These are phyloP conservation scores for Aspergillus thermomutatus DNA, from an alignment of 2,329 filamentous ascomycete species.

Conservation along the genomic window DNA sequence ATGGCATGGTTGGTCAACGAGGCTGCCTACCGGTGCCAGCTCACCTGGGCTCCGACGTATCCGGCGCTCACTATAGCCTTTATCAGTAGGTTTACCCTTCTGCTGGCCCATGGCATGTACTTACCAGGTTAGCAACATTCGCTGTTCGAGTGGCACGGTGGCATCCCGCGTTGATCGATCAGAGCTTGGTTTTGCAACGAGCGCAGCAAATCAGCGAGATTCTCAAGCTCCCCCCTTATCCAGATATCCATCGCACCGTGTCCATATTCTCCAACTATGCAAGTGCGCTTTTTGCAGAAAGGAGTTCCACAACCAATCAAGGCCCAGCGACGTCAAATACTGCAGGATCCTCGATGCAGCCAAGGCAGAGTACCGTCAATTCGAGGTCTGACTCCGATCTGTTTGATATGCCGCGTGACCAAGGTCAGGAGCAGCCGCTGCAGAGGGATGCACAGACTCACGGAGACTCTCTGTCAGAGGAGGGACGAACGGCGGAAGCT, in stretches of 20 bases:
- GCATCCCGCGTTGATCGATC: slow-evolving; percentile 32
- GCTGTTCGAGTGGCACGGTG: slow-evolving; percentile 32
- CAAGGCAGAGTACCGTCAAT: neutral
- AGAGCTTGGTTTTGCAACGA: slow-evolving; percentile 27
- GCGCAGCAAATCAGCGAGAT: slow-evolving; percentile 33
- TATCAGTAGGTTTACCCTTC: slow-evolving; percentile 27
- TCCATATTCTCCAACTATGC: slow-evolving; percentile 37
- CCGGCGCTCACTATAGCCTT: slow-evolving; percentile 34
- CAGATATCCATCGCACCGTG: slow-evolving; percentile 37
- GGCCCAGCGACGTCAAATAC: neutral
- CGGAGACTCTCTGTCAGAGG: slow-evolving; percentile 14
- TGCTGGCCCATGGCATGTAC: neutral
- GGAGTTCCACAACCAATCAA: slow-evolving; percentile 10
- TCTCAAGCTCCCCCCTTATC: slow-evolving; percentile 34
- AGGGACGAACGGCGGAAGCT: slow-evolving; percentile 16
- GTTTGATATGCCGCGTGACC: neutral
- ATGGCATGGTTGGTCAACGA: slow-evolving; percentile 30
- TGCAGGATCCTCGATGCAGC: neutral
- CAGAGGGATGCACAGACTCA: slow-evolving; percentile 14
- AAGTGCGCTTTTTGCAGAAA: slow-evolving; percentile 30
- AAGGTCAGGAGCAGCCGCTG: neutral
- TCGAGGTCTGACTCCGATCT: slow-evolving; percentile 2
- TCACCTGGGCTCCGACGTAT: slow-evolving; percentile 34
- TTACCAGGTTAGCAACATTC: slow-evolving; percentile 28
- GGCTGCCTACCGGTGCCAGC: slow-evolving; percentile 31